A percentile compares a stretch with the other conserved stretches of the same genome.
These are phyloP conservation scores for Psilocybe tampanensis DNA, from an alignment of 768 basidiomycete genomes.

Conservation along the genomic window DNA sequence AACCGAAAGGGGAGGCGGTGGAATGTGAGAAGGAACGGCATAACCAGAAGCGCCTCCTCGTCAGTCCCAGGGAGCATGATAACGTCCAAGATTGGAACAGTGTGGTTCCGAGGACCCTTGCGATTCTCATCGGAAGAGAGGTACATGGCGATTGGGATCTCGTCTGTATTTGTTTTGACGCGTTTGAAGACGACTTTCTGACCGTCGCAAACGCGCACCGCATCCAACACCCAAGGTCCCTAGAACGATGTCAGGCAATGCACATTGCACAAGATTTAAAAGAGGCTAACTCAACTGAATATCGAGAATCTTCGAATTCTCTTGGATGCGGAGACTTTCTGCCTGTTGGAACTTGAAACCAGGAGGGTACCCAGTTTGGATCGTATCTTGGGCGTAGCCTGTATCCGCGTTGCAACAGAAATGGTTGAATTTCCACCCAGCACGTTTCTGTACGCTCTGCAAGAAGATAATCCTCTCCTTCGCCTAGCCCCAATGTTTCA, in stretches of 20 bases:
- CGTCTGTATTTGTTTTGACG: slow-evolving; percentile 8
- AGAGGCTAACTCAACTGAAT: neutral
- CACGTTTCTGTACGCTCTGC: neutral
- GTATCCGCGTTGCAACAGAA: slow-evolving; percentile 1
- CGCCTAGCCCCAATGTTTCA: neutral
- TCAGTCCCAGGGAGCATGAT: slow-evolving; percentile 12
- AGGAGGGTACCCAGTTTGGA: slow-evolving; percentile 8
- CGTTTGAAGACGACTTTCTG: slow-evolving; percentile 16
- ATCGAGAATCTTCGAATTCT: neutral
- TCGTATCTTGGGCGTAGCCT: slow-evolving; percentile 10
- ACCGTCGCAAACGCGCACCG: slow-evolving; percentile 2
- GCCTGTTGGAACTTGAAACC: neutral
- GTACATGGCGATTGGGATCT: slow-evolving; percentile 2
- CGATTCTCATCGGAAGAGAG: neutral
- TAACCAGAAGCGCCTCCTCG: slow-evolving; percentile 8
- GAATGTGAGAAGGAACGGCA: slow-evolving; percentile 9
- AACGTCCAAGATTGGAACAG: slow-evolving; percentile 15
- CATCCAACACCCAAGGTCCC: slow-evolving; percentile 6
- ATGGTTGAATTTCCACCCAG: slow-evolving; percentile 8
- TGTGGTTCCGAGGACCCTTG: slow-evolving; percentile 8
- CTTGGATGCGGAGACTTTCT: neutral
- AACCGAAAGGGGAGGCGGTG: slow-evolving; percentile 9
- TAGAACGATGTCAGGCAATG: neutral
- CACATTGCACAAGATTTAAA: neutral
- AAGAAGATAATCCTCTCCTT: neutral